These are phyloP conservation scores for Gracilaria domingensis DNA, from an alignment of 23 red algal species.

Conservation along the genomic window DNA sequence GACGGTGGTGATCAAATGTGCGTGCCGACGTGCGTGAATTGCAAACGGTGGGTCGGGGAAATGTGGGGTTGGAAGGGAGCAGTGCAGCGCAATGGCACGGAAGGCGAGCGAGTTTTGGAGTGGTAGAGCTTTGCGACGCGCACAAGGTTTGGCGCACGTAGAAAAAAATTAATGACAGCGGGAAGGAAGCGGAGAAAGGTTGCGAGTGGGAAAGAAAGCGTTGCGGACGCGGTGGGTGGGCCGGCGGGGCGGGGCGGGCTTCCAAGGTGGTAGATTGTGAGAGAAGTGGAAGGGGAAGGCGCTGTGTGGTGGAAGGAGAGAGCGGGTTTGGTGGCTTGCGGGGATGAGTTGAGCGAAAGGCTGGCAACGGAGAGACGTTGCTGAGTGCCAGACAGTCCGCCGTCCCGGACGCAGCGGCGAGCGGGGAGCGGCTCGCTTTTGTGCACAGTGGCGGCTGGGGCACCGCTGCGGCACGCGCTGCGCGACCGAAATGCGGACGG, in stretches of 20 bases:
- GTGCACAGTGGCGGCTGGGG: conserved; percentile 8
- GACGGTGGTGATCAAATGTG: not conserved
- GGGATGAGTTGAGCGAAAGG: not conserved
- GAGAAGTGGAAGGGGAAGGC: not conserved
- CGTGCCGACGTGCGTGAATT: not conserved
- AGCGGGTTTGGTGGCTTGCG: not conserved
- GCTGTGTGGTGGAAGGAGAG: not conserved
- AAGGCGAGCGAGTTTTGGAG: not conserved
- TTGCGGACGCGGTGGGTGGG: too few relatives aligned
- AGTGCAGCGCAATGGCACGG: not conserved
- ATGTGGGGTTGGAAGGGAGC: not conserved
- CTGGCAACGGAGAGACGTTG: conserved; percentile 39
- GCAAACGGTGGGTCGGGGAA: not conserved
- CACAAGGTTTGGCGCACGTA: not conserved
- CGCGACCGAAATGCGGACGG: not conserved
- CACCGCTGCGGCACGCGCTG: not conserved
- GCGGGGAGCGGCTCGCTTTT: conserved; percentile 14
- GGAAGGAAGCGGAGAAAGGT: not conserved
- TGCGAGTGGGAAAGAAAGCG: not conserved
- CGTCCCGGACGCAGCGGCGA: not conserved
- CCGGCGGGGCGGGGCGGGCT: too few relatives aligned
- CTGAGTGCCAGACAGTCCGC: not conserved
- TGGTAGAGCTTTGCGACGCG: not conserved
- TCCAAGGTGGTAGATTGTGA: too few relatives aligned
- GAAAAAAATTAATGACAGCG: conserved; percentile 25